These are phyloP conservation scores for Phytophthora citricola DNA, from an alignment of 352 stramenopile genomes.

Conservation along the genomic window DNA sequence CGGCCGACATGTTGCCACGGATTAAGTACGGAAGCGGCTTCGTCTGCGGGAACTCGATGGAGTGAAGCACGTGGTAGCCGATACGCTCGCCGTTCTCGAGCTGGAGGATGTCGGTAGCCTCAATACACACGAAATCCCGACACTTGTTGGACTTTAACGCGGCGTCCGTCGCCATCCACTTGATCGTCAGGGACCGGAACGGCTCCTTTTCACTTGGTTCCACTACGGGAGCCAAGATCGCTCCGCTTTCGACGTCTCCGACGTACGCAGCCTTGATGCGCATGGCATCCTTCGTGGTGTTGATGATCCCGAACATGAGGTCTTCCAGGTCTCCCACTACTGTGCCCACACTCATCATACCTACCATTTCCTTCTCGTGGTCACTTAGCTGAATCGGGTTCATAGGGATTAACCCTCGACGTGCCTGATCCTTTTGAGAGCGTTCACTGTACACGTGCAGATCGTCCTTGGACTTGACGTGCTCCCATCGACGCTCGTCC, in stretches of 20 bases:
- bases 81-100: slow-evolving; percentile 29
- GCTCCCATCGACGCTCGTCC: slow-evolving; percentile 48
- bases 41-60: slow-evolving; percentile 33
- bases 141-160: slow-evolving; percentile 13
- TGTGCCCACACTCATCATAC: slow-evolving; percentile 18
- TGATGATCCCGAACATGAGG: slow-evolving; percentile 30
- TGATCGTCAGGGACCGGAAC: slow-evolving; percentile 23
- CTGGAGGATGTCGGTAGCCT: slow-evolving; percentile 26
- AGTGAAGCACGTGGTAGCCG: slow-evolving; percentile 34
- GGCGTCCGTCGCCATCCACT: slow-evolving; percentile 26
- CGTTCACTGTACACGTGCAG: slow-evolving; percentile 54
- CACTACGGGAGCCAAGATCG: slow-evolving; percentile 19
- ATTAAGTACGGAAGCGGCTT: slow-evolving; percentile 16
- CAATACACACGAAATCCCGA: slow-evolving; percentile 32
- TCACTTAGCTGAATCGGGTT: slow-evolving; percentile 4
- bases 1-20: slow-evolving; percentile 23
- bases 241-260: slow-evolving; percentile 8
- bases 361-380: slow-evolving; percentile 21
- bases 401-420: slow-evolving; percentile 3
- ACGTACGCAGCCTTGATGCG: slow-evolving; percentile 28
- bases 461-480: slow-evolving; percentile 46
- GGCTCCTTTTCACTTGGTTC: slow-evolving; percentile 26
- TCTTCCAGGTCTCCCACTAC: slow-evolving; percentile 21
- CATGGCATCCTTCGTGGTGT: slow-evolving; percentile 20
- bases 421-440: slow-evolving; percentile 12